Percentiles rank a stretch among this genome's conserved stretches.
Conservation (phyloP, 2,329 filamentous ascomycete species). For the Zymoseptoria tritici region DNA sequence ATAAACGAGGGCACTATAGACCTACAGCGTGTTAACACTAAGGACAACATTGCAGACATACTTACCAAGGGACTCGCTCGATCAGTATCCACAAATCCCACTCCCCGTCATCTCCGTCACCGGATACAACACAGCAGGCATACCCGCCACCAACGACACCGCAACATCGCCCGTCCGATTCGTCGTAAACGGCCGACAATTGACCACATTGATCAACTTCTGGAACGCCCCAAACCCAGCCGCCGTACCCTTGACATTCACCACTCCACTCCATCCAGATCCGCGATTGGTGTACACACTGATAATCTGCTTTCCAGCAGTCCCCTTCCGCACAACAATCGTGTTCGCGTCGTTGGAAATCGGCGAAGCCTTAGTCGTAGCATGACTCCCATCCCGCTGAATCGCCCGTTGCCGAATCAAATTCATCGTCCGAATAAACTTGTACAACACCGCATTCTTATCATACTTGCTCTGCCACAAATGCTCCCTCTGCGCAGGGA, state of each 20-base stretch:
- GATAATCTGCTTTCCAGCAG: conserved; percentile 30
- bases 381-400: conserved; percentile 30
- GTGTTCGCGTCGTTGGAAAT: conserved; percentile 33
- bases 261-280: conserved; percentile 15
- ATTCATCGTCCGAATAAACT: conserved; percentile 40
- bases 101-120: conserved; percentile 8
- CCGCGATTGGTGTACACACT: conserved; percentile 25
- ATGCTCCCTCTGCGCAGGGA: conserved; percentile 32
- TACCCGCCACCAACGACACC: conserved; percentile 7
- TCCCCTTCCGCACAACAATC: conserved; percentile 41
- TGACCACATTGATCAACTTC: conserved; percentile 34
- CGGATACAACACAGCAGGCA: conserved; percentile 14
- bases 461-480: conserved; percentile 33
- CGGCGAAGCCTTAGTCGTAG: conserved; percentile 33
- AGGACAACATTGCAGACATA: no score
- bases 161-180: conserved; percentile 38
- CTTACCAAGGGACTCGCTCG: no score
- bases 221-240: conserved; percentile 21
- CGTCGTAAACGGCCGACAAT: conserved; percentile 38
- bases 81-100: conserved; percentile 16
- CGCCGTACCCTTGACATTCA: conserved; percentile 23
- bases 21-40: no score
- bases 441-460: conserved; percentile 32
- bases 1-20: no score
- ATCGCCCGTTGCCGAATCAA: conserved; percentile 42